Percentiles rank a stretch among this genome's conserved stretches.
phyloP scores from a whole-genome alignment of 2,329 filamentous ascomycete genomes.

The Diplodia seriata region DNA sequence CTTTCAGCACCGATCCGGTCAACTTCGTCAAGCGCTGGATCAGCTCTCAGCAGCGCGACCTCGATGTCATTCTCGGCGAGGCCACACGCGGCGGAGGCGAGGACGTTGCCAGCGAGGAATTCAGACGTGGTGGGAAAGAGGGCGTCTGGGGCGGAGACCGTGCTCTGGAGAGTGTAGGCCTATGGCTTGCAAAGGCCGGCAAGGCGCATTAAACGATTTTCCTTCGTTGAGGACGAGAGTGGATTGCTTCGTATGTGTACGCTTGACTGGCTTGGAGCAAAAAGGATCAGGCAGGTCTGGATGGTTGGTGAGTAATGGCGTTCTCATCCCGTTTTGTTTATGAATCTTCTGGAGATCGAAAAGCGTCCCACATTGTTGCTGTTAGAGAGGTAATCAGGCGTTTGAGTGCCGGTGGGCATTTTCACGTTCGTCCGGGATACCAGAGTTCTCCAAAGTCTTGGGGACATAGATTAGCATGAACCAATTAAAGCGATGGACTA shows the following conservation, averaged over 20 bases:
- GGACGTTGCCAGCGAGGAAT: conserved; percentile 68
- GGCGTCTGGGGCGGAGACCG: conserved; percentile 68
- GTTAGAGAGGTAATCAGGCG: conserved; percentile 23
- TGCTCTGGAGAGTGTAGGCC: conserved; percentile 67
- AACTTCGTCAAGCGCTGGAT: conserved; percentile 88
- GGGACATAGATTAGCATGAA: conserved; percentile 7
- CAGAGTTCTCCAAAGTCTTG: conserved; percentile 1
- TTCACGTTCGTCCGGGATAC: conserved; percentile 14
- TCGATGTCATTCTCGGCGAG: conserved; percentile 88
- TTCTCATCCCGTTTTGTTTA: conserved; percentile 14
- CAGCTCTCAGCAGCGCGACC: conserved; percentile 86
- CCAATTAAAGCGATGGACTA: not conserved
- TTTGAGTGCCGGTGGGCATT: conserved; percentile 25
- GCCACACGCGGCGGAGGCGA: conserved; percentile 64
- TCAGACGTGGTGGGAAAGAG: conserved; percentile 68
- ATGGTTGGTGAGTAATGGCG: conserved; percentile 15
- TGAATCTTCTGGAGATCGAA: not conserved
- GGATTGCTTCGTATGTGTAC: not conserved
- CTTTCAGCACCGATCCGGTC: conserved; percentile 80
- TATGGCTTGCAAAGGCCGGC: conserved; percentile 60
- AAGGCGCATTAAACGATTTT: conserved; percentile 18
- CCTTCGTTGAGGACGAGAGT: not conserved
- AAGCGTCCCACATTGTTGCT: not conserved
- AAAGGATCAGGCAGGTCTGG: not conserved
- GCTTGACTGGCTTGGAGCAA: conserved; percentile 23